A percentile compares a stretch with the other conserved stretches of the same genome.
Conservation (phyloP, 768 basidiomycete species). For the Exidia glandulosa region DNA sequence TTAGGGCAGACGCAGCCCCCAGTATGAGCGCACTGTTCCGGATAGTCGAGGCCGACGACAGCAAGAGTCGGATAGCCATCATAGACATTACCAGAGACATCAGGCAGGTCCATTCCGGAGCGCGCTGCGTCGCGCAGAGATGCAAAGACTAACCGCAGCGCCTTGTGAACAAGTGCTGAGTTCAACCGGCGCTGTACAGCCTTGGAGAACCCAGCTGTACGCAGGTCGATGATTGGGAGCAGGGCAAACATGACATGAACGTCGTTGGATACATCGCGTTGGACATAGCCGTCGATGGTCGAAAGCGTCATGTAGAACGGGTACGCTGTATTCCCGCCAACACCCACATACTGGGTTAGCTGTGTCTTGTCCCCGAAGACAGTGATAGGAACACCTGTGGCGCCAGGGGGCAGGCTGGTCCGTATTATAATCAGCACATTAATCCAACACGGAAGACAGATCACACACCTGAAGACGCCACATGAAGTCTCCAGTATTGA, state of each 20-base stretch:
- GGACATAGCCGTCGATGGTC: background rate
- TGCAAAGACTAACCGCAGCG: constrained; percentile 21
- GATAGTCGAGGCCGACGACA: constrained; percentile 8
- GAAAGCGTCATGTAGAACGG: background rate
- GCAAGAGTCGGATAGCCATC: constrained; percentile 30
- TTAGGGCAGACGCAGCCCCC: constrained; percentile 1
- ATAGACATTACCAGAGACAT: constrained; percentile 24
- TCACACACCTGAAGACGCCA: background rate
- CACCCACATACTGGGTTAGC: background rate
- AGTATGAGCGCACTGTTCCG: constrained; percentile 7
- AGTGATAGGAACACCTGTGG: background rate
- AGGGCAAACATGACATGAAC: background rate
- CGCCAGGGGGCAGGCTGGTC: background rate
- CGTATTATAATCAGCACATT: background rate
- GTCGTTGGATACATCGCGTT: background rate
- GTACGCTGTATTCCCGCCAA: background rate
- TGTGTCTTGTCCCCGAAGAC: background rate
- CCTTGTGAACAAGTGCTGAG: constrained; percentile 24
- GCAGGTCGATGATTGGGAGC: background rate
- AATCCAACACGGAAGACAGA: background rate
- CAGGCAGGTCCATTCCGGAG: constrained; percentile 22
- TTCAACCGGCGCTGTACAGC: background rate
- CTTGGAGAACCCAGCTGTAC: background rate
- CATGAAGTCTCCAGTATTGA: background rate
- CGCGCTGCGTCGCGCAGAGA: constrained; percentile 20